Evolutionary conservation across 495 filamentous ascomycete species (phyloP).

Genomic region (Daldinia concentrica): DNA sequence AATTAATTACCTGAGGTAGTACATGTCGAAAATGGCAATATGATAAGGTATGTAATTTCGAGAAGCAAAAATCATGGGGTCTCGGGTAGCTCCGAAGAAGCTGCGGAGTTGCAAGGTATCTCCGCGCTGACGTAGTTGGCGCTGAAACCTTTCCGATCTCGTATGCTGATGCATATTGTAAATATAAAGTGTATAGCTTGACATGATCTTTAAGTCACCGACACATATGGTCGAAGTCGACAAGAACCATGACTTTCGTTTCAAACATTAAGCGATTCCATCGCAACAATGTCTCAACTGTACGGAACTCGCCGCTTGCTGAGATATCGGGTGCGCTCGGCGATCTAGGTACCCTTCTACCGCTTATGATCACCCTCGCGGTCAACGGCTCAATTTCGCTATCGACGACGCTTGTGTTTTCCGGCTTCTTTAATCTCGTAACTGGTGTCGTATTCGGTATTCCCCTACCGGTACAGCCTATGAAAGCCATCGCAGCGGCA

Average conservation of each 20-base stretch:
- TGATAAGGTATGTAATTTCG: not conserved
- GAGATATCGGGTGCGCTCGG: slow-evolving; percentile 92
- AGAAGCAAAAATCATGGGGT: slow-evolving; percentile 6
- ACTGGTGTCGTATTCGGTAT: slow-evolving; percentile 87
- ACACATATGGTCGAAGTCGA: not conserved
- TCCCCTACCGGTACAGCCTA: slow-evolving; percentile 85
- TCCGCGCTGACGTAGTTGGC: slow-evolving; percentile 31
- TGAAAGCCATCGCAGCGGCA: slow-evolving; percentile 90
- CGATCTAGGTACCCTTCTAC: slow-evolving; percentile 90
- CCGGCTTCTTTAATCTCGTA: slow-evolving; percentile 83
- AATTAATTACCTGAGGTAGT: not conserved
- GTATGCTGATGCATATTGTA: not conserved
- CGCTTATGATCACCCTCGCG: slow-evolving; percentile 84
- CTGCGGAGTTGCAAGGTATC: slow-evolving; percentile 10
- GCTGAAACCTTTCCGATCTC: slow-evolving; percentile 8
- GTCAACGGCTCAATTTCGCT: slow-evolving; percentile 79
- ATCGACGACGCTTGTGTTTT: slow-evolving; percentile 84
- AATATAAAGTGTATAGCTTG: not conserved
- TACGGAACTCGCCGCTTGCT: slow-evolving; percentile 65
- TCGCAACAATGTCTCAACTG: slow-evolving; percentile 56
- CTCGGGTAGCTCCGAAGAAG: slow-evolving; percentile 32
- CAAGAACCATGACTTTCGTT: slow-evolving; percentile 32
- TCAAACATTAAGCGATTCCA: slow-evolving; percentile 48
- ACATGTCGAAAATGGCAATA: not conserved
- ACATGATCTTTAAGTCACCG: slow-evolving; percentile 1